Evolutionary conservation across 2,329 filamentous ascomycete genomes (phyloP).

Genomic region (Monilinia fructigena): DNA sequence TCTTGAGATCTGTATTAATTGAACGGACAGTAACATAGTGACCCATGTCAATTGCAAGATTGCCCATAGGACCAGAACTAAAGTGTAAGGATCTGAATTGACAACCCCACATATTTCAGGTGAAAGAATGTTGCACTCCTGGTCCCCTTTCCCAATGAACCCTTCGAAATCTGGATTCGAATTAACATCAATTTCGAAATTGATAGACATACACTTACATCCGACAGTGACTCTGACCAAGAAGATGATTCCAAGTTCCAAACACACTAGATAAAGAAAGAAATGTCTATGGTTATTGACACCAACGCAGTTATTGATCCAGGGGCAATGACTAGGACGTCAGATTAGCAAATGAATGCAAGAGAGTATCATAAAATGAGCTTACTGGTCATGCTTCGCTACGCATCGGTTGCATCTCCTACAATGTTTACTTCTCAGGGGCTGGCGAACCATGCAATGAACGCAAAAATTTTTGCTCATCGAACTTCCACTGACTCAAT

Average conservation of each 20-base stretch:
- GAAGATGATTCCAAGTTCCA: slow-evolving; percentile 72
- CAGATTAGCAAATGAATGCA: neutral
- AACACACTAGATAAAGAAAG: slow-evolving; percentile 78
- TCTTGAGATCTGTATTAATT: slow-evolving; percentile 86
- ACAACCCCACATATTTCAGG: slow-evolving; percentile 71
- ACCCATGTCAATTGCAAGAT: slow-evolving; percentile 90
- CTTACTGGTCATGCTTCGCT: slow-evolving; percentile 94
- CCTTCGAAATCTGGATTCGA: slow-evolving; percentile 58
- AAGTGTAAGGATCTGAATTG: slow-evolving; percentile 79
- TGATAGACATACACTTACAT: slow-evolving; percentile 53
- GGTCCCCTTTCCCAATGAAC: slow-evolving; percentile 53
- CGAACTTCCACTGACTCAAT: slow-evolving; percentile 81
- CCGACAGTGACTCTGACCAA: slow-evolving; percentile 71
- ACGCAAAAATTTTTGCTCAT: slow-evolving; percentile 95
- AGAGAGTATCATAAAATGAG: neutral
- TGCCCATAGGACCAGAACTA: slow-evolving; percentile 77
- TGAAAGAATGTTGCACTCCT: slow-evolving; percentile 73
- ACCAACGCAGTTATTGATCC: slow-evolving; percentile 95
- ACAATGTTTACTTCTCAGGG: slow-evolving; percentile 94
- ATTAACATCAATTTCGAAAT: slow-evolving; percentile 33
- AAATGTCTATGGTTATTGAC: slow-evolving; percentile 97
- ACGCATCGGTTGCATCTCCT: slow-evolving; percentile 87
- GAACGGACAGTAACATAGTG: slow-evolving; percentile 92
- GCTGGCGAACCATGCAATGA: slow-evolving; percentile 89
- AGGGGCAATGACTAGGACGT: slow-evolving; percentile 77